Conservation (phyloP, 1,284 basidiomycete species). For the Anthracocystis panici-leucophaei region DNA sequence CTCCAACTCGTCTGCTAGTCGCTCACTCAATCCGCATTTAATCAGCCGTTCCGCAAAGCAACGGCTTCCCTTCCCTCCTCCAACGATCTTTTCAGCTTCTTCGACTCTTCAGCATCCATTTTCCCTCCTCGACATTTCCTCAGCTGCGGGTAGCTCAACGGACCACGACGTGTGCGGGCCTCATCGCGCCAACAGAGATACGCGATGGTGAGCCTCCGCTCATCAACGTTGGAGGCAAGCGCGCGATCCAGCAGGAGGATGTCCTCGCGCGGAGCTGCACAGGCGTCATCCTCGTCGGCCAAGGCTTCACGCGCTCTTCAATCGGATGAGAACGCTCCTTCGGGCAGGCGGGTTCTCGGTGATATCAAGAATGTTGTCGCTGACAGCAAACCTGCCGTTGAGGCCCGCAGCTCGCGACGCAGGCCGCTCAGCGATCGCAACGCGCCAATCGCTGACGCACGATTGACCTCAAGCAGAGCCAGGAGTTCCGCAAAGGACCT, state of each 20-base stretch:
- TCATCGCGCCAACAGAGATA: not conserved
- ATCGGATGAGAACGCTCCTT: constrained; percentile 29
- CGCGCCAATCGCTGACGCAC: not conserved
- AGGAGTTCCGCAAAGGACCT: not conserved
- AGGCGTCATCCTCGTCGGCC: constrained; percentile 21
- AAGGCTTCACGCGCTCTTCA: constrained; percentile 4
- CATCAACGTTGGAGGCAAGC: not conserved
- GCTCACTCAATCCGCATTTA: not conserved
- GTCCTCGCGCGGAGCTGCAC: not conserved
- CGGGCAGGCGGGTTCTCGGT: constrained; percentile 8
- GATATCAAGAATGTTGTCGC: constrained; percentile 28
- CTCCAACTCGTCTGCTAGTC: not conserved
- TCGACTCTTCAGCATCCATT: not conserved
- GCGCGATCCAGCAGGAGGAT: not conserved
- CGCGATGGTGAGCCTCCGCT: constrained; percentile 22
- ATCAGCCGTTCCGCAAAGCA: not conserved
- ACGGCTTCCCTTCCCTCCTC: not conserved
- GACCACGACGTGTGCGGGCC: not conserved
- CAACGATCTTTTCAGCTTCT: not conserved
- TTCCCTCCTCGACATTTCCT: not conserved
- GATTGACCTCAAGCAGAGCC: not conserved
- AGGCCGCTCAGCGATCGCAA: constrained; percentile 35
- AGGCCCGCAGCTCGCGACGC: constrained; percentile 11
- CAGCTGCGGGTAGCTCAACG: not conserved
- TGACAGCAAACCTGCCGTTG: not conserved